Evolutionary conservation across 169 alveolate genomes (phyloP), one percentile per base, ranked within the genome.

Genomic region (Plasmodium vivax): DNA sequence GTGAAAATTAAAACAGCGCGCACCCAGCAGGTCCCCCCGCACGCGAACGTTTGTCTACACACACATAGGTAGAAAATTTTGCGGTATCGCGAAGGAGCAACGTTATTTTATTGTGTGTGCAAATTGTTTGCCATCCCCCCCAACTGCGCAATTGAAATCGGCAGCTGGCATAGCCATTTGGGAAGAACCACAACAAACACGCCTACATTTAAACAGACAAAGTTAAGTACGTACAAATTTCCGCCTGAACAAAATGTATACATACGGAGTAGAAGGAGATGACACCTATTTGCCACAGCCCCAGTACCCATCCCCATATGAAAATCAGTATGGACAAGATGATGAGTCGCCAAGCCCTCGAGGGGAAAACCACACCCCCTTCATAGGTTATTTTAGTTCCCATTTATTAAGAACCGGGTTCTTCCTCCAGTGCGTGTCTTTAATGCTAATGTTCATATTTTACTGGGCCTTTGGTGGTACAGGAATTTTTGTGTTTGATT

Each of bases 381-480:
- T 97, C 56, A 96, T 97, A 38, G 96, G 97, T 45, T 96, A 93
- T 85, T 97, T 97, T 85, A 96, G 96, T 77, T 95, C 98, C 10
- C 94, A 95, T 43, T 95, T 97, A 71, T 85, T 97, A 83, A 83
- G 98, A 51, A 77, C 96, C 16, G 98, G 98, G 27, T 81, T 97
- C 81, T 83, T 95, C 34, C 73, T 96, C 16, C 98, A 97, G 94
- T 93, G 96, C 73, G 93, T 91, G 12, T 88, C 98, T n/a, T 96
- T 97, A 82, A 23, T 96, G 54, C 88, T 97, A 56, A 97, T 96
- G 98, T 93, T 97, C 88, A 83, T 97, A 81, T 96, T 97, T 95
- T 97, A 96, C 92, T 85, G 98, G 97, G 97, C 97, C 51, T 97
- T 96, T 71, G 98, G 98, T 16, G 98, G 98, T 8, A 95, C 95